phyloP scores from a whole-genome alignment of 805 yeast species.

The Debaryomyces castellii region DNA sequence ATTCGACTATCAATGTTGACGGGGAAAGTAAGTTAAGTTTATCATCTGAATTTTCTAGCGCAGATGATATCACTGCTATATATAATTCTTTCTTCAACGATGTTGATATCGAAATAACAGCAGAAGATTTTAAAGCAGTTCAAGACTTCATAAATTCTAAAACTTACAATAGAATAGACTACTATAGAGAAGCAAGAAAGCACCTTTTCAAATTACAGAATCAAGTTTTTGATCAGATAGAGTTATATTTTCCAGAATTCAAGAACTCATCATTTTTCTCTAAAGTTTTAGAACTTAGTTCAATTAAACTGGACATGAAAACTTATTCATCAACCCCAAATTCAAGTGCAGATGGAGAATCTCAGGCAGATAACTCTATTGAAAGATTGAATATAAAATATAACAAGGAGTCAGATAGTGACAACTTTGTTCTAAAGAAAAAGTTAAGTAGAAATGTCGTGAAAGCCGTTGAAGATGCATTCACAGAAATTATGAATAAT shows the following conservation, averaged over 20 bases:
- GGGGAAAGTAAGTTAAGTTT: conserved; percentile 31
- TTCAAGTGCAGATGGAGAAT: conserved; percentile 3
- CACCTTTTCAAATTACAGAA: conserved; percentile 61
- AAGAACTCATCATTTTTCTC: conserved; percentile 52
- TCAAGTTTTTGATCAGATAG: conserved; percentile 42
- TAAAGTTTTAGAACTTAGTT: conserved; percentile 49
- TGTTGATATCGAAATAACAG: conserved; percentile 2
- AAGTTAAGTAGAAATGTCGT: conserved; percentile 35
- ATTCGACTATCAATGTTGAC: conserved; percentile 26
- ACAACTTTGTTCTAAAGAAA: conserved; percentile 1
- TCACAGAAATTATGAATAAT: conserved; percentile 57
- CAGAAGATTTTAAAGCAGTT: conserved; percentile 28
- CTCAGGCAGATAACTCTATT: neutral
- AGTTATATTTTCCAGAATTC: conserved; percentile 56
- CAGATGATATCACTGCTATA: conserved; percentile 54
- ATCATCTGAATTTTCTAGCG: conserved; percentile 44
- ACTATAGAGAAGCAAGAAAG: conserved; percentile 56
- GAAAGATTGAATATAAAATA: neutral
- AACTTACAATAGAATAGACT: conserved; percentile 8
- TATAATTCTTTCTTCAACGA: conserved; percentile 42
- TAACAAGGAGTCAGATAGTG: neutral
- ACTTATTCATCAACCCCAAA: neutral
- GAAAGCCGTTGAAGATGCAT: conserved; percentile 66
- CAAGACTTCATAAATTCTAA: conserved; percentile 16
- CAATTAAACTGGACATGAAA: neutral